Percentiles rank a stretch among this genome's conserved stretches.
These are phyloP conservation scores for Ceratobasidium sp. DNA, from an alignment of 1,284 basidiomycete species.

Conservation along the genomic window DNA sequence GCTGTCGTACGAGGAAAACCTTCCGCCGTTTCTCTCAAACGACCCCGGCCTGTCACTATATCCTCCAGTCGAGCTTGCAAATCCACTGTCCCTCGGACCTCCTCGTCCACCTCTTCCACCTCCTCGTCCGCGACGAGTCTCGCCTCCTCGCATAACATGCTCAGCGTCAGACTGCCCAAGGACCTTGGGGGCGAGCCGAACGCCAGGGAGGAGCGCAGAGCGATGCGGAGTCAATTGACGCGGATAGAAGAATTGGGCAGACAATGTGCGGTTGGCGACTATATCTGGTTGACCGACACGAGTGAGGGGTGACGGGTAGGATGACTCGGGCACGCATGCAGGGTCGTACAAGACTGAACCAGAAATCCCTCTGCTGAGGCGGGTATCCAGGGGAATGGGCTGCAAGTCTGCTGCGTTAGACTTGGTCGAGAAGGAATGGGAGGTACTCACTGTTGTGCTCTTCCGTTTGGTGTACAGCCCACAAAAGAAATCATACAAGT, in stretches of 20 bases:
- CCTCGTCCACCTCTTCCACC: constrained; percentile 49
- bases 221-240: constrained; percentile 84
- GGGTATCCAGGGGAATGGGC: constrained; percentile 66
- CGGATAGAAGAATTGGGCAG: constrained; percentile 89
- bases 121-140: constrained; percentile 46
- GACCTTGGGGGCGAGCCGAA: constrained; percentile 64
- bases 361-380: constrained; percentile 76
- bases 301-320: constrained; percentile 78
- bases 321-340: constrained; percentile 89
- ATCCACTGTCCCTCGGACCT: constrained; percentile 43
- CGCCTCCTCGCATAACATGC: constrained; percentile 56
- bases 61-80: constrained; percentile 22
- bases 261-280: constrained; percentile 83
- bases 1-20: background rate
- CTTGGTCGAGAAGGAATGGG: constrained; percentile 31
- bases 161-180: constrained; percentile 81
- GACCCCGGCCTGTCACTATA: constrained; percentile 34
- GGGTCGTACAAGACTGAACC: constrained; percentile 85
- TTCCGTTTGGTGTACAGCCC: constrained; percentile 89
- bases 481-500: constrained; percentile 86
- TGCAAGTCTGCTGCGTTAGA: constrained; percentile 42
- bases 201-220: constrained; percentile 82
- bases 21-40: background rate
- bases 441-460: constrained; percentile 69
- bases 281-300: constrained; percentile 76